Conservation (phyloP, 805 yeast genomes). For the Yarrowia porcina region DNA sequence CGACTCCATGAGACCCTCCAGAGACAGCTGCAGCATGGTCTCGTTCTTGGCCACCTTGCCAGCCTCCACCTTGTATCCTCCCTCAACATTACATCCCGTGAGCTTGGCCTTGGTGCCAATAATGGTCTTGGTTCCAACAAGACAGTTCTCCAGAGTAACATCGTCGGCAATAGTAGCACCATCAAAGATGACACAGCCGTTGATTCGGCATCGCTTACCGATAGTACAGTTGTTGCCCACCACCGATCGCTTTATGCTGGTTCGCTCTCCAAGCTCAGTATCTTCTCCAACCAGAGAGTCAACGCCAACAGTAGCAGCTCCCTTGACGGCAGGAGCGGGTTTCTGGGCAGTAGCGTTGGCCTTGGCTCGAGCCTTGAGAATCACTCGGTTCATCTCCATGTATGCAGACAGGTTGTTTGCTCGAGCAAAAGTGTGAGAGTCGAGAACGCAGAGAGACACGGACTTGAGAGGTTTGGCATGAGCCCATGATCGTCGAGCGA, state of each 20-base stretch:
- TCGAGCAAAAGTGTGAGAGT: conserved; percentile 65
- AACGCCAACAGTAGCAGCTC: conserved; percentile 74
- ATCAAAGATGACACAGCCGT: conserved; percentile 78
- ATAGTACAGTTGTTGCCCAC: conserved; percentile 70
- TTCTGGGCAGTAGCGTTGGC: conserved; percentile 36
- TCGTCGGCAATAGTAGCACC: conserved; percentile 76
- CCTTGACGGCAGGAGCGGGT: conserved; percentile 28
- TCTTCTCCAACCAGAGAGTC: conserved; percentile 75
- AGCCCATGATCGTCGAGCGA: conserved; percentile 90
- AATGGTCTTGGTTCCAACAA: conserved; percentile 67
- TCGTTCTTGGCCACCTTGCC: conserved; percentile 39
- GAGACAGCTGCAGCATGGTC: conserved; percentile 40
- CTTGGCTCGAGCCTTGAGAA: conserved; percentile 58
- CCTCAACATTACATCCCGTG: conserved; percentile 82
- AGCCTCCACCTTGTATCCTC: conserved; percentile 65
- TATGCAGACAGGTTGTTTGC: conserved; percentile 75
- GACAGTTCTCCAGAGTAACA: conserved; percentile 69
- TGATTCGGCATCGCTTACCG: conserved; percentile 82
- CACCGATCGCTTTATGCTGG: conserved; percentile 82
- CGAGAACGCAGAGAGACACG: conserved; percentile 67
- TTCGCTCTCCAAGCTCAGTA: conserved; percentile 71
- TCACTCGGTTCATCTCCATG: conserved; percentile 82
- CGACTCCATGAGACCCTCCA: conserved; percentile 37
- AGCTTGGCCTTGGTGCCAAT: conserved; percentile 64
- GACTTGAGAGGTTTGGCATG: conserved; percentile 59